Evolutionary conservation across 768 basidiomycete species (phyloP).

Genomic region (Kockovaella imperatae): DNA sequence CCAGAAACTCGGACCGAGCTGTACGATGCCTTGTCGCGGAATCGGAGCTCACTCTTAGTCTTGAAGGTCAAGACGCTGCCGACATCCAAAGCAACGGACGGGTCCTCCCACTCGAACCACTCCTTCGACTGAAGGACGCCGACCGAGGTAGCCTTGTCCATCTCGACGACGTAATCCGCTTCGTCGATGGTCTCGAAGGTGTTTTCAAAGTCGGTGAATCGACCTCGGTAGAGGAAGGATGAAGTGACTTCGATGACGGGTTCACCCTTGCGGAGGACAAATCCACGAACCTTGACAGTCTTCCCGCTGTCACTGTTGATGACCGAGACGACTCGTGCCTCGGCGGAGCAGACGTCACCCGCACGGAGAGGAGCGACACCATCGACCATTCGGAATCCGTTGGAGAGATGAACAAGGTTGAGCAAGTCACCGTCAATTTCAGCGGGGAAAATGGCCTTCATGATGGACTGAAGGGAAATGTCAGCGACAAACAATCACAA

Average conservation of each 20-base stretch:
- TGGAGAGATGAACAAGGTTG: conserved; percentile 93
- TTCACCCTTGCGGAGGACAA: conserved; percentile 65
- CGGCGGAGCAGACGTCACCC: conserved; percentile 82
- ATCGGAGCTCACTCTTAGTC: conserved; percentile 72
- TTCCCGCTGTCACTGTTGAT: conserved; percentile 87
- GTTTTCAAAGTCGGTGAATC: conserved; percentile 86
- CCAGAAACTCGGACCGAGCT: conserved; percentile 73
- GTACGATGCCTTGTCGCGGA: conserved; percentile 83
- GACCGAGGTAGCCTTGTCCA: conserved; percentile 68
- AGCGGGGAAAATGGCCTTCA: conserved; percentile 92
- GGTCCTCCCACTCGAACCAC: conserved; percentile 95
- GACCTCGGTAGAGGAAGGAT: conserved; percentile 92
- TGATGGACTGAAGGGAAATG: conserved; percentile 73
- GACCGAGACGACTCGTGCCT: conserved; percentile 81
- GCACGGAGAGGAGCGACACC: conserved; percentile 67
- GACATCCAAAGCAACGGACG: conserved; percentile 63
- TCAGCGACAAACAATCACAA: conserved; percentile 2
- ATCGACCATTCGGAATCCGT: conserved; percentile 84
- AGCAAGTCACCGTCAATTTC: conserved; percentile 88
- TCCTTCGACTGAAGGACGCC: conserved; percentile 91
- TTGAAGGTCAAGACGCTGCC: conserved; percentile 87
- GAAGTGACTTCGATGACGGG: conserved; percentile 90
- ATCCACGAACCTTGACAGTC: conserved; percentile 56
- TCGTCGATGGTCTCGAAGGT: conserved; percentile 91
- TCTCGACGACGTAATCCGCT: conserved; percentile 71